Conservation (phyloP, 2,329 filamentous ascomycete species). For the Cordyceps pruinosa region DNA sequence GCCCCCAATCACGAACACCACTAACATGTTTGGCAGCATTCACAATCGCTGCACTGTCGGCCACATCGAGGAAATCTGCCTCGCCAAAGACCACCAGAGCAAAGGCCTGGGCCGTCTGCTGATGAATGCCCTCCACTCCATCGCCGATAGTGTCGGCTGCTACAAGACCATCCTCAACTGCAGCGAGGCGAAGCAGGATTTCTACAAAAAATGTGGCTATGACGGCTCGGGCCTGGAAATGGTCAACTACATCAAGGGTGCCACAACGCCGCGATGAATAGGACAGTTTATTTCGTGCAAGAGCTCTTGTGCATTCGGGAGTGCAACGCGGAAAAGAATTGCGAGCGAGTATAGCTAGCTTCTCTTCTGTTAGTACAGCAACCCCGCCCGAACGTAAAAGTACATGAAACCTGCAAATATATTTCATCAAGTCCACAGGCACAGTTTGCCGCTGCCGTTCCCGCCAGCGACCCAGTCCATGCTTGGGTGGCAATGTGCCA, state of each 20-base stretch:
- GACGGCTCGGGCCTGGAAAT: constrained; percentile 9
- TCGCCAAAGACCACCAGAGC: constrained; percentile 70
- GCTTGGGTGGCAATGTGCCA: constrained; percentile 81
- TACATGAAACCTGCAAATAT: not conserved
- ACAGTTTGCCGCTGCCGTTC: constrained; percentile 86
- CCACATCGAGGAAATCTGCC: constrained; percentile 80
- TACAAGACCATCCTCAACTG: constrained; percentile 76
- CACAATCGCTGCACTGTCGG: constrained; percentile 63
- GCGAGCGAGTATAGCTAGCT: not conserved
- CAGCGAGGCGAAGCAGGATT: constrained; percentile 68
- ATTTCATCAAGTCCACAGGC: constrained; percentile 68
- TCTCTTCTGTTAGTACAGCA: not conserved
- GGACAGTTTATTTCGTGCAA: not conserved
- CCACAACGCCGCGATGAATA: not conserved
- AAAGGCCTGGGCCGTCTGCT: constrained; percentile 72
- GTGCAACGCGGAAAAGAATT: not conserved
- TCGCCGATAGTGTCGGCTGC: constrained; percentile 67
- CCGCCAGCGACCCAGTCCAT: constrained; percentile 89
- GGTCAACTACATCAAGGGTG: constrained; percentile 8
- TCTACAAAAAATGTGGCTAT: constrained; percentile 48
- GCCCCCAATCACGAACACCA: not conserved
- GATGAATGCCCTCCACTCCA: constrained; percentile 68
- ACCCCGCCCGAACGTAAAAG: not conserved
- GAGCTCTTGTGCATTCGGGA: not conserved
- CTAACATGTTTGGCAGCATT: constrained; percentile 37